Base-by-base conservation (phyloP, 2,329 filamentous ascomycete genomes). In the Aurifilum marmelostoma region DNA sequence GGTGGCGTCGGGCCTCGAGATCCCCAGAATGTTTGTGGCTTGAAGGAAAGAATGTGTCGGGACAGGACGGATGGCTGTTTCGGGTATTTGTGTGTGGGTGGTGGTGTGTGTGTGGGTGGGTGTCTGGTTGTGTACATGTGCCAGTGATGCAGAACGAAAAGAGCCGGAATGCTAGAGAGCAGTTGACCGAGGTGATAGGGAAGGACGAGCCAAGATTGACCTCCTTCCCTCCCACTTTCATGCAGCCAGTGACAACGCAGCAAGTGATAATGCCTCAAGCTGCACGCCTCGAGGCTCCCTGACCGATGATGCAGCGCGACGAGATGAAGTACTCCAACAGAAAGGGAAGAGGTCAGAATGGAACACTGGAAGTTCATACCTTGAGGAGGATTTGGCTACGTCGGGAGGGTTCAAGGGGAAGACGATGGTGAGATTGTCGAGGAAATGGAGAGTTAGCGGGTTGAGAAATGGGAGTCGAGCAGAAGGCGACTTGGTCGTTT, bases 261-360 rank as follows among this genome's bases (percentile, higher is more conserved):
- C 18, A 56, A 50, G 63, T 68, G 66, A 70, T 70, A 69, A 70
- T 70, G 67, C 69, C 69, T 66, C 69, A 70, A 34, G 29, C 62
- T 66, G 63, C 52, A 21, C 37, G 7, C 58, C 8, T 9, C 29
- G 43, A 27, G 12, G 37, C 27, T 47, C 56, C 14, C 34, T 27
- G 47, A n/a, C 24, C 5, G 39, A 54, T 11, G 39, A 41, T 43
- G 12, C 32, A 14, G 27, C 43, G 37, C 29, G 27, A 47, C 37
- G 27, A 52, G 62, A 37, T 50, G 27, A 41, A 54, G 27, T 56
- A 66, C 21, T 11, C 1, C 12, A 29, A 47, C 27, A 56, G 37
- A 29, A 43, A 39, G 32, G 16, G 52, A 56, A 56, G 24, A 32
- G 52, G 27, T 29, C 52, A 32, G 54, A 27, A 54, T 11, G 24